Conservation (phyloP, 2,329 filamentous ascomycete genomes). For the Zymoseptoria pseudotritici region DNA sequence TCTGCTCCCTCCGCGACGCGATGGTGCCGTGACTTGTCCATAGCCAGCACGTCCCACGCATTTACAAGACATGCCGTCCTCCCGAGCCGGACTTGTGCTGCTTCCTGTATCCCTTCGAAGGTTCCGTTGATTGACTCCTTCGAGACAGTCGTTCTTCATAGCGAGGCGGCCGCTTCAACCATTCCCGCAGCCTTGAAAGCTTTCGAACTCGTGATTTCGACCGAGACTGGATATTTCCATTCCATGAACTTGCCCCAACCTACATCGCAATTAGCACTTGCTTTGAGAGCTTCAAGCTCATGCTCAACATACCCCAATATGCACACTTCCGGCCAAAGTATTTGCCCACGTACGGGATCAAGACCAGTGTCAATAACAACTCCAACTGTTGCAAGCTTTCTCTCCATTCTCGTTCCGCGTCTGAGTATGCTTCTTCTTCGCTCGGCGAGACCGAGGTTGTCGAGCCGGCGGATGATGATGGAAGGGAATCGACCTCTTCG, state of each 20-base stretch:
- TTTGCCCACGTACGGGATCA: slow-evolving; percentile 90
- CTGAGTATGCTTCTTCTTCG: slow-evolving; percentile 50
- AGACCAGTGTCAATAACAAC: slow-evolving; percentile 84
- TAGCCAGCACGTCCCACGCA: neutral
- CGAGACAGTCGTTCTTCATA: slow-evolving; percentile 15
- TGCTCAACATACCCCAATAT: slow-evolving; percentile 74
- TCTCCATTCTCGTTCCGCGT: slow-evolving; percentile 92
- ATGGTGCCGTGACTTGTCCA: neutral
- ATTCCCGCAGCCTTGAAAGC: slow-evolving; percentile 41
- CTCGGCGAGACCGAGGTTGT: slow-evolving; percentile 43
- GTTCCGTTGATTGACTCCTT: neutral
- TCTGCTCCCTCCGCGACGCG: neutral
- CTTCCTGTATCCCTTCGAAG: neutral
- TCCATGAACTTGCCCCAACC: slow-evolving; percentile 92
- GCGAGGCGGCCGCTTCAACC: slow-evolving; percentile 40
- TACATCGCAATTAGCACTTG: slow-evolving; percentile 34
- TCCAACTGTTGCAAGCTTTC: slow-evolving; percentile 90
- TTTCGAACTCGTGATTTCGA: slow-evolving; percentile 45
- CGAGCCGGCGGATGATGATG: slow-evolving; percentile 43
- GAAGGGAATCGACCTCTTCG: slow-evolving; percentile 44
- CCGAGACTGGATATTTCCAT: slow-evolving; percentile 81
- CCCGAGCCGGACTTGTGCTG: neutral
- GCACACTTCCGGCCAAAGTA: slow-evolving; percentile 91
- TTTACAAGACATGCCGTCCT: neutral
- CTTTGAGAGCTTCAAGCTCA: neutral